These are phyloP conservation scores for Fusarium piperis DNA, from an alignment of 2,329 filamentous ascomycete species.

Conservation along the genomic window DNA sequence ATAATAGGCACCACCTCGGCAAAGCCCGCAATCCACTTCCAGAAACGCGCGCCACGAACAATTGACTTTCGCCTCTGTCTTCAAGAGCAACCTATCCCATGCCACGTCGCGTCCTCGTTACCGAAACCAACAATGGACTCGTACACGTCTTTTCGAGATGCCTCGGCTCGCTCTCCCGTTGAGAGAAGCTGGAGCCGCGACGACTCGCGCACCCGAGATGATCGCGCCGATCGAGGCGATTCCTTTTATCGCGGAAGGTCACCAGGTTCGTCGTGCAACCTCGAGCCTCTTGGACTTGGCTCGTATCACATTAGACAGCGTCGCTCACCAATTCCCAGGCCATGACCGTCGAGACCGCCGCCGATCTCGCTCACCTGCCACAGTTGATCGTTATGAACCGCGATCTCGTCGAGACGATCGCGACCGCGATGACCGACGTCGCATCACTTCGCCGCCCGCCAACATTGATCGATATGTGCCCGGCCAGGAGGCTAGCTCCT, in stretches of 20 bases:
- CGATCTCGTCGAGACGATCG: conserved; percentile 74
- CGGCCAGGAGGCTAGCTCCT: conserved; percentile 68
- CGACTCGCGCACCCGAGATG: conserved; percentile 61
- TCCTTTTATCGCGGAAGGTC: conserved; percentile 74
- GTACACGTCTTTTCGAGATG: conserved; percentile 63
- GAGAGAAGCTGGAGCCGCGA: conserved; percentile 66
- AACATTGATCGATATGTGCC: conserved; percentile 89
- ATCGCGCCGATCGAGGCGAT: conserved; percentile 59
- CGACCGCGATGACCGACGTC: conserved; percentile 69
- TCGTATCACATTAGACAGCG: neutral
- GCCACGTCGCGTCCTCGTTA: conserved; percentile 24
- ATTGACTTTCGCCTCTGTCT: conserved; percentile 11
- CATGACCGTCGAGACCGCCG: conserved; percentile 69
- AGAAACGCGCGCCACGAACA: neutral
- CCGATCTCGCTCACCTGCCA: conserved; percentile 74
- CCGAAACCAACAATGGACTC: conserved; percentile 59
- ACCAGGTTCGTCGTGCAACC: conserved; percentile 66
- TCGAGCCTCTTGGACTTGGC: neutral
- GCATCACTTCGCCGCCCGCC: conserved; percentile 69
- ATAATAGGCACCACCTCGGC: conserved; percentile 54
- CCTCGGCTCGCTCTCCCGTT: conserved; percentile 60
- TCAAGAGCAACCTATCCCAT: conserved; percentile 13
- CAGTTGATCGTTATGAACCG: conserved; percentile 82
- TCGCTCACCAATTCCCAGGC: conserved; percentile 49
- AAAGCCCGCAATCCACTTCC: conserved; percentile 38